Percentiles rank a stretch among this genome's conserved stretches.
phyloP scores from a whole-genome alignment of 2,329 filamentous ascomycete species.

The Colletotrichum neosansevieriae region DNA sequence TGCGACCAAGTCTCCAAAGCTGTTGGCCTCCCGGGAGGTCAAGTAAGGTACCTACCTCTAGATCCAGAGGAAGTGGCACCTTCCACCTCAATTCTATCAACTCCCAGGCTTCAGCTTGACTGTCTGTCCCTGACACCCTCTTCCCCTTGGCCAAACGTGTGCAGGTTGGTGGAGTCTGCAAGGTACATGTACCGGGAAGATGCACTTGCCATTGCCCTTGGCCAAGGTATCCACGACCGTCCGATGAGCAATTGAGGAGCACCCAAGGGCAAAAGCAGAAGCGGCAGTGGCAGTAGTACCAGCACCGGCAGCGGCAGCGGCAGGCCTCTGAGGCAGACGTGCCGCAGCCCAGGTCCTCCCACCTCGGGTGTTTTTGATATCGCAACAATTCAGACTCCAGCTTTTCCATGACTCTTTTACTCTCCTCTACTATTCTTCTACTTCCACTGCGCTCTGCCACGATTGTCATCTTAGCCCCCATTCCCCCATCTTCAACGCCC shows the following conservation, averaged over 20 bases:
- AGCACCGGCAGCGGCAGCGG: slow-evolving; percentile 15
- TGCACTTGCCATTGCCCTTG: neutral
- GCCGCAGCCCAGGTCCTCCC: slow-evolving; percentile 31
- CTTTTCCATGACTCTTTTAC: slow-evolving; percentile 30
- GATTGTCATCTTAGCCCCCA: slow-evolving; percentile 30
- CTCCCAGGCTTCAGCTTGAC: neutral
- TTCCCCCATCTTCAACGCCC: neutral
- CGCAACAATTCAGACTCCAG: slow-evolving; percentile 36
- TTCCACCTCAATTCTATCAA: neutral
- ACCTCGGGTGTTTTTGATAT: slow-evolving; percentile 28
- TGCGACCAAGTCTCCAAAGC: no score
- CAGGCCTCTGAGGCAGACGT: slow-evolving; percentile 39
- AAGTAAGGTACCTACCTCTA: neutral
- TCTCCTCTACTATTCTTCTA: slow-evolving; percentile 28
- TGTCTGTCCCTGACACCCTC: neutral
- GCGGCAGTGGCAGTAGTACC: neutral
- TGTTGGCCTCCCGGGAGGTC: no score
- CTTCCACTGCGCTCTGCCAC: slow-evolving; percentile 14
- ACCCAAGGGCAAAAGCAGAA: neutral
- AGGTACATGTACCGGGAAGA: slow-evolving; percentile 9
- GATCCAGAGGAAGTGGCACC: slow-evolving; percentile 24
- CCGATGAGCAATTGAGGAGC: slow-evolving; percentile 1
- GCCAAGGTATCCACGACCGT: slow-evolving; percentile 11
- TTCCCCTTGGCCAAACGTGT: neutral
- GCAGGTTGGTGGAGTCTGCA: neutral